A percentile compares a stretch with the other conserved stretches of the same genome.
Conservation (phyloP, 2,329 filamentous ascomycete genomes). For the Talaromyces sp. region DNA sequence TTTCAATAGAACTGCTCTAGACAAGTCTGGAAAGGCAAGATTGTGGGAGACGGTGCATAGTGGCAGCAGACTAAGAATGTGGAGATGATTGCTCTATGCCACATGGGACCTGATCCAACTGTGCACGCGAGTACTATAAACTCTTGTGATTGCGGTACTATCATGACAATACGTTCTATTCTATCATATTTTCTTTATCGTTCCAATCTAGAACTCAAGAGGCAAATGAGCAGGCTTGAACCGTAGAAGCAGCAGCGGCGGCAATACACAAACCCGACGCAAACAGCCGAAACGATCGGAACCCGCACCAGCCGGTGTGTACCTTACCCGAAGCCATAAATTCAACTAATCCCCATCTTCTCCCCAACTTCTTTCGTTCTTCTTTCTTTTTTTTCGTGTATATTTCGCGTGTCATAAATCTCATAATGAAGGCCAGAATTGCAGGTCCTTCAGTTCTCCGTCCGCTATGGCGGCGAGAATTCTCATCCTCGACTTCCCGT, state of each 20-base stretch:
- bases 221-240: not conserved
- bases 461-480: constrained; percentile 50
- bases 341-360: not conserved
- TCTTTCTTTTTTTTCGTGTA: not conserved
- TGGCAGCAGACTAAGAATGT: not conserved
- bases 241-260: not conserved
- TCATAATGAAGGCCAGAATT: constrained; percentile 26
- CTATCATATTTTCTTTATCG: not conserved
- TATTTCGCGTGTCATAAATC: not conserved
- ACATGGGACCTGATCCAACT: not conserved
- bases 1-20: not conserved
- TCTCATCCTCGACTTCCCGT: constrained; percentile 62
- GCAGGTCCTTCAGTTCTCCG: constrained; percentile 30
- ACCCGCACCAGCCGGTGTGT: constrained; percentile 4
- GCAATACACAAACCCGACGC: constrained; percentile 1
- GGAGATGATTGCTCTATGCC: not conserved
- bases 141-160: not conserved
- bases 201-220: no score
- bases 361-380: not conserved
- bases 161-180: not conserved
- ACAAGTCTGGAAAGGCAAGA: not conserved
- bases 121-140: not conserved
- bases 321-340: constrained; percentile 13
- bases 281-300: constrained; percentile 10
- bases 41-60: not conserved